These are phyloP conservation scores for Rhizodiscina lignyota DNA, from an alignment of 495 filamentous ascomycete genomes.

Conservation along the genomic window DNA sequence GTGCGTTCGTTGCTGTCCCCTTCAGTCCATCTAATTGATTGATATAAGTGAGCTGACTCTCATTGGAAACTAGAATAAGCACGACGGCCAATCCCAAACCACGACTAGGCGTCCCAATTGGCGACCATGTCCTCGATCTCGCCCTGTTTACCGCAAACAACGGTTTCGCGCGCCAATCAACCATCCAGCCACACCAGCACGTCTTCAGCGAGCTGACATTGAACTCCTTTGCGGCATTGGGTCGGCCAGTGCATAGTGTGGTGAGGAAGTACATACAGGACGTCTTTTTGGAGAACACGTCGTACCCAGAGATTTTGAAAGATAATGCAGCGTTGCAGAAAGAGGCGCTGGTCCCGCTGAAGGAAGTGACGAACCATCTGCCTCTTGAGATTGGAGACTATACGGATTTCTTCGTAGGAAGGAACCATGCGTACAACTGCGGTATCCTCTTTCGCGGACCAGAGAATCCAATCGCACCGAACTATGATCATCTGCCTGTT, in stretches of 20 bases:
- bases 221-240: constrained; percentile 70
- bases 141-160: constrained; percentile 39
- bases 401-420: constrained; percentile 92
- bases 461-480: constrained; percentile 66
- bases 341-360: constrained; percentile 34
- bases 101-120: constrained; percentile 64
- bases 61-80: too few species aligned
- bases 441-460: constrained; percentile 70
- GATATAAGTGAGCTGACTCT: too few species aligned
- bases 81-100: constrained; percentile 34
- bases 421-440: constrained; percentile 74
- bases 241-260: constrained; percentile 49
- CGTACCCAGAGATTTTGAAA: constrained; percentile 40
- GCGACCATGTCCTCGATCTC: constrained; percentile 62
- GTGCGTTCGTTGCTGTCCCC: too few species aligned
- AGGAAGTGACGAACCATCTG: constrained; percentile 51
- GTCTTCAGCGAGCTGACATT: constrained; percentile 58
- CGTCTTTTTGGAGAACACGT: constrained; percentile 46
- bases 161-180: constrained; percentile 44
- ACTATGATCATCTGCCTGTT: constrained; percentile 81
- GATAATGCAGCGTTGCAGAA: constrained; percentile 36
- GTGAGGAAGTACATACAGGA: constrained; percentile 61
- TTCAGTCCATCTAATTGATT: too few species aligned
- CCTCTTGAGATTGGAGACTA: constrained; percentile 90
- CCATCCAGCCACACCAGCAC: constrained; percentile 34